These are phyloP conservation scores for Saccharomycopsis javanensis DNA, from an alignment of 805 yeast genomes.

Conservation along the genomic window DNA sequence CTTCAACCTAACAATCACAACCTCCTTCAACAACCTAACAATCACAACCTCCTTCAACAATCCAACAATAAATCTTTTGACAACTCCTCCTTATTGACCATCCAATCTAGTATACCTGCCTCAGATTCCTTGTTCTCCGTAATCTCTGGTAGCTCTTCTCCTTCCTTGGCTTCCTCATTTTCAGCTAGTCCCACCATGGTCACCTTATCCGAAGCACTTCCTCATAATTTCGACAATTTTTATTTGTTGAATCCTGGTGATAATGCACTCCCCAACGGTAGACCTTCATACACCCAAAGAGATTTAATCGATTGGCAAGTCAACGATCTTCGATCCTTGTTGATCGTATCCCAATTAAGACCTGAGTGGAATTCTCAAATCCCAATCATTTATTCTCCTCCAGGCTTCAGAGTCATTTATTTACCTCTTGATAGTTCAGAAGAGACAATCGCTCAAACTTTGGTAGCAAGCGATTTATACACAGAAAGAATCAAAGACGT, in stretches of 20 bases:
- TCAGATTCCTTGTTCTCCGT: slow-evolving; percentile 13
- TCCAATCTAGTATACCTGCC: not conserved
- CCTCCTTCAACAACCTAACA: no score
- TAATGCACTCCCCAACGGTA: slow-evolving; percentile 38
- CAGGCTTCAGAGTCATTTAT: slow-evolving; percentile 36
- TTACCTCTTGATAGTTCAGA: slow-evolving; percentile 47
- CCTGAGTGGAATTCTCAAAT: slow-evolving; percentile 49
- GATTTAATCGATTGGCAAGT: slow-evolving; percentile 60
- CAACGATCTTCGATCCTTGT: slow-evolving; percentile 56
- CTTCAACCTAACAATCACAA: no score
- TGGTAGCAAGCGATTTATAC: slow-evolving; percentile 56
- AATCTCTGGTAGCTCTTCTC: slow-evolving; percentile 9
- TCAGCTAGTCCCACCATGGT: slow-evolving; percentile 18
- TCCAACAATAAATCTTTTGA: no score
- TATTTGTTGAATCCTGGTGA: slow-evolving; percentile 47
- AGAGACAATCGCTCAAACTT: slow-evolving; percentile 35
- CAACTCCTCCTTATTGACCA: not conserved
- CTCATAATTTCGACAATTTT: slow-evolving; percentile 42
- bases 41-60: no score
- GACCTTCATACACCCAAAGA: slow-evolving; percentile 55
- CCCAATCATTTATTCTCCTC: slow-evolving; percentile 33
- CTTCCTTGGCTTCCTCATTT: not conserved
- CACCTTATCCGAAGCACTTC: slow-evolving; percentile 42
- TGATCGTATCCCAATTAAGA: slow-evolving; percentile 40
- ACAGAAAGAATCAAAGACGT: slow-evolving; percentile 49